Conservation (phyloP, 768 basidiomycete genomes). For the Chlorophyllum brunneum region DNA sequence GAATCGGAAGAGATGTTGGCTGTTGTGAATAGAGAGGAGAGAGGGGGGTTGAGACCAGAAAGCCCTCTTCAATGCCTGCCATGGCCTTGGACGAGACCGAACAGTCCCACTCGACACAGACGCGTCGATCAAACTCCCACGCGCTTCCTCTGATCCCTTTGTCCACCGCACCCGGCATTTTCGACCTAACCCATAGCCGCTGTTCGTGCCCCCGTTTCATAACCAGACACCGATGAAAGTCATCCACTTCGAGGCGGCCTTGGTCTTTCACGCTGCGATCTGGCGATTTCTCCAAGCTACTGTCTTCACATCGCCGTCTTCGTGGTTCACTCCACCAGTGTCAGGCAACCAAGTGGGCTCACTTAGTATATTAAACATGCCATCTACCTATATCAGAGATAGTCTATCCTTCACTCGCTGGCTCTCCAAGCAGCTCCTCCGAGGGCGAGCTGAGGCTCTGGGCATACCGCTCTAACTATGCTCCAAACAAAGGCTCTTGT, state of each 20-base stretch:
- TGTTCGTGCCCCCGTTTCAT: no score
- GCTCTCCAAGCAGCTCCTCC: not conserved
- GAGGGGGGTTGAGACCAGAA: constrained; percentile 57
- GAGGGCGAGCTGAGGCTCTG: constrained; percentile 1
- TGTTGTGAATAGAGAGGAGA: constrained; percentile 60
- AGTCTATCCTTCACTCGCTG: not conserved
- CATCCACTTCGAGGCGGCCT: no score
- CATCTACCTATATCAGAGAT: no score
- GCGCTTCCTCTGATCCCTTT: not conserved
- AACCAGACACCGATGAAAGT: no score
- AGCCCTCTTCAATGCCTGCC: constrained; percentile 29
- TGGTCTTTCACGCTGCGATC: no score
- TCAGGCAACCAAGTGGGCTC: no score
- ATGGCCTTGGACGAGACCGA: not conserved
- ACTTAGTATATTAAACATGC: no score
- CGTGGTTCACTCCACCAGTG: not conserved
- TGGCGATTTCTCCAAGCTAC: not conserved
- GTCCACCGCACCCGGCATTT: not conserved
- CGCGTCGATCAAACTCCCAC: constrained; percentile 11
- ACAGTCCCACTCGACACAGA: not conserved
- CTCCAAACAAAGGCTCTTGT: not conserved
- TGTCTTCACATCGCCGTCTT: not conserved
- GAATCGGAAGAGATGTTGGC: constrained; percentile 48
- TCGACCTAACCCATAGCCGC: no score
- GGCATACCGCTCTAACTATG: not conserved